Evolutionary conservation across 257 asterid species (phyloP), one percentile per base, ranked within the genome.

Genomic region (Rehmannia glutinosa): DNA sequence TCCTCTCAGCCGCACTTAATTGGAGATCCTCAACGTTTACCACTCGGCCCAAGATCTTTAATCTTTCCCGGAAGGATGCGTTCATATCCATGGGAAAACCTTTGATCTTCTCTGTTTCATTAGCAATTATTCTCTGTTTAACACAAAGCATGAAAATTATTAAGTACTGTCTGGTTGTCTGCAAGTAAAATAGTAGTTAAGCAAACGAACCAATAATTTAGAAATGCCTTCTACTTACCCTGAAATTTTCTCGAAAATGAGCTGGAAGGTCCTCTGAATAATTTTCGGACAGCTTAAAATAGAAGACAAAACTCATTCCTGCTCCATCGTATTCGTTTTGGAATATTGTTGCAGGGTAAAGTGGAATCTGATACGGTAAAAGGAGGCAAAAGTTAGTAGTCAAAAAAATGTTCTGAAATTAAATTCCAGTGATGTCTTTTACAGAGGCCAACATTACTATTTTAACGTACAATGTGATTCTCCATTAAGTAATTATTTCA

Each of bases 251-350:
- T 73, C 77, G 92, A 74, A 93, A 93, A 51, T 88, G 86, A 65
- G 33, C 49, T 0, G 99, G 99, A 62, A 93, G 90, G 42, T 75
- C 95, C 28, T 83, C 76, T 6, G 90, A 69, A 59, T 90, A 86
- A 68, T 80, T 82, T 62, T 88, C 99, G 3, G 95, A 86, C 71
- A 90, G 83, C 80, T 82, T 86, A 84, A 89, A 93, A 74, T 93
- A 93, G 79, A 90, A 79, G 70, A 90, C 96, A 50, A 76, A 79
- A 75, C 70, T 90, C 84, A 88, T 71, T 62, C 99, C 97, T 0
- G 96, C 82, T 25, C 99, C 99, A 42, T 93, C 96, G 46, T 65
- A 74, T 32, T 93, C 99, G 23, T 59, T 88, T 70, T 86, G 96
- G 80, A 93, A 93, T 35, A 93, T 45, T 35, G 96, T 54, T 8